These are phyloP conservation scores for Talaromyces amestolkiae DNA, from an alignment of 2,329 filamentous ascomycete genomes.

Conservation along the genomic window DNA sequence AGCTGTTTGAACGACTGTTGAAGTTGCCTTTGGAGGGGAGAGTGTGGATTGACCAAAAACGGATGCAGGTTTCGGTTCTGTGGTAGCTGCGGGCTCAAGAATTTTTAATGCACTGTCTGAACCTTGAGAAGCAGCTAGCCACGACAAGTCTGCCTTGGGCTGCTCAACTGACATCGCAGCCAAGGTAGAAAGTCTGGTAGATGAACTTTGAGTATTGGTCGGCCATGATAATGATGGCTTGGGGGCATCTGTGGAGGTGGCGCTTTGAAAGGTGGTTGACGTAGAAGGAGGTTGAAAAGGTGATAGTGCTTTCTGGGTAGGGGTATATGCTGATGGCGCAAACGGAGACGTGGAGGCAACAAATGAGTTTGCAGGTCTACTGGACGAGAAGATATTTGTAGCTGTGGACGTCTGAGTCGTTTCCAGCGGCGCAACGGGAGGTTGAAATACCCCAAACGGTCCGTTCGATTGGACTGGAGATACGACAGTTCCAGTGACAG, in stretches of 20 bases:
- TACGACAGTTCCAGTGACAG: background rate
- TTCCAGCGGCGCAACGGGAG: background rate
- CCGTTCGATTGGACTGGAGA: background rate
- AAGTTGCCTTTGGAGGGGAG: background rate
- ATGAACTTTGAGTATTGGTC: background rate
- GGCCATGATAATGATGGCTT: constrained; percentile 10
- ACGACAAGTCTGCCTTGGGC: constrained; percentile 7
- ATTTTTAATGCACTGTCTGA: background rate
- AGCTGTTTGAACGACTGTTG: background rate
- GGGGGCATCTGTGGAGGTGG: background rate
- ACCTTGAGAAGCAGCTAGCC: constrained; percentile 8
- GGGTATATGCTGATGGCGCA: background rate
- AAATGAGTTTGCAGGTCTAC: background rate
- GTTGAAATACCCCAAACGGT: constrained; percentile 1
- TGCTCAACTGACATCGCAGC: background rate
- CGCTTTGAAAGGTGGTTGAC: background rate
- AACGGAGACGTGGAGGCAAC: background rate
- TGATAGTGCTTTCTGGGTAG: background rate
- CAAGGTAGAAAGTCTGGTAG: background rate
- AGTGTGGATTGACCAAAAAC: background rate
- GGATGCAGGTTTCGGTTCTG: background rate
- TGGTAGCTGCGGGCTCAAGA: background rate
- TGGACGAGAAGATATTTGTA: background rate
- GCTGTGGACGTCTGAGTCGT: background rate
- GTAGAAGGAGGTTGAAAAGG: background rate